Conservation (phyloP, 352 stramenopile genomes). For the Globisporangium sylvaticum region DNA sequence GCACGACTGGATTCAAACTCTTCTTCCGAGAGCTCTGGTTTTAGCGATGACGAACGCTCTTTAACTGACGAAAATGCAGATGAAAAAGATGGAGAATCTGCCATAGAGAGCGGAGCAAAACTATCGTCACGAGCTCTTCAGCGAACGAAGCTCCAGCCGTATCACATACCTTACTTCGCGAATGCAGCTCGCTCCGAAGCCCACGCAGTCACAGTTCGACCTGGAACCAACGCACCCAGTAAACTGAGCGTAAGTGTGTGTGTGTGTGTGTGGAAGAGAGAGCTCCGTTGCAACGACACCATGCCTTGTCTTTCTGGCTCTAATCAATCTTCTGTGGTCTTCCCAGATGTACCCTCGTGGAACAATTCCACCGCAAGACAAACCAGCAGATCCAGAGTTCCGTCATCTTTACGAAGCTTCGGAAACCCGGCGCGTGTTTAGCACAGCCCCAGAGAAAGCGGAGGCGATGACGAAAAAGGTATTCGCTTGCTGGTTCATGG, state of each 20-base stretch:
- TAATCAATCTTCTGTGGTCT: background rate
- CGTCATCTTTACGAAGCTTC: constrained; percentile 39
- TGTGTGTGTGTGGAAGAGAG: background rate
- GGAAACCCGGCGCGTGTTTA: constrained; percentile 24
- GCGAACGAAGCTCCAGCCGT: constrained; percentile 23
- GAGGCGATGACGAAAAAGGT: constrained; percentile 6
- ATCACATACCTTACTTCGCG: constrained; percentile 31
- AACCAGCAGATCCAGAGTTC: constrained; percentile 55
- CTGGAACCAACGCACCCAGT: background rate
- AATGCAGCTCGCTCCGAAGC: background rate
- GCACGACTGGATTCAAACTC: constrained; percentile 8
- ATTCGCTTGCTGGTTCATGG: background rate
- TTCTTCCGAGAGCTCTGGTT: constrained; percentile 16
- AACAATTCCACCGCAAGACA: constrained; percentile 35
- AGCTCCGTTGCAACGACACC: no score
- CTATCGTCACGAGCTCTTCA: background rate
- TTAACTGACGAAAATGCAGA: background rate
- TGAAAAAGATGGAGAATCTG: background rate
- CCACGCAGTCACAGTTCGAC: background rate
- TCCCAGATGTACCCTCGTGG: constrained; percentile 37
- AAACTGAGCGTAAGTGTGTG: constrained; percentile 5
- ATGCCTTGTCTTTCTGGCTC: background rate
- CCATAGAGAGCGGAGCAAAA: background rate
- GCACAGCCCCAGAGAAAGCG: background rate
- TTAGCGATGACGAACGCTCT: constrained; percentile 9